phyloP scores from a whole-genome alignment of 768 basidiomycete species.

The Collybia sordida region DNA sequence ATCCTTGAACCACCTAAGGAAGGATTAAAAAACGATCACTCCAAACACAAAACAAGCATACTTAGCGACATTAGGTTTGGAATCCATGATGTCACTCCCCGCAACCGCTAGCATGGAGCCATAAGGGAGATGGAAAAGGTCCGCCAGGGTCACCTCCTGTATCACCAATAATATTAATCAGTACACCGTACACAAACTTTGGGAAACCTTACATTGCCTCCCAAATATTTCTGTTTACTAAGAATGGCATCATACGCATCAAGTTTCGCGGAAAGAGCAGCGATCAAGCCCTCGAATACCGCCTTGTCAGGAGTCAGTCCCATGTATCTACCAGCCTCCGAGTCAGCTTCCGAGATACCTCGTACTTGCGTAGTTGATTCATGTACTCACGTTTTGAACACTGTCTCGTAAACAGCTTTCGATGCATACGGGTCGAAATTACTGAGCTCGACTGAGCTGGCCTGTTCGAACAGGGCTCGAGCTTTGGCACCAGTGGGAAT shows the following conservation, averaged over 20 bases:
- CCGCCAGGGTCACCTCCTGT: slow-evolving; percentile 35
- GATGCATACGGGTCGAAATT: slow-evolving; percentile 40
- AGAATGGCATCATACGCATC: slow-evolving; percentile 46
- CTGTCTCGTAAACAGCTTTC: slow-evolving; percentile 37
- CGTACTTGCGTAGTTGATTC: too few relatives aligned
- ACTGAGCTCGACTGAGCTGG: slow-evolving; percentile 41
- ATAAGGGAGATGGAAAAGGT: slow-evolving; percentile 40
- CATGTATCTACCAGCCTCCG: not conserved
- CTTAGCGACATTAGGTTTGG: slow-evolving; percentile 40
- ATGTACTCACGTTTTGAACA: slow-evolving; percentile 41
- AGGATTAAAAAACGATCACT: not conserved
- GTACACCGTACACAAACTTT: not conserved
- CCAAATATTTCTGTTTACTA: slow-evolving; percentile 41
- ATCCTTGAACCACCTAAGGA: not conserved
- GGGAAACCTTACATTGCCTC: slow-evolving; percentile 39
- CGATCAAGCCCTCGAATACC: slow-evolving; percentile 17
- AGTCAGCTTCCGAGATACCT: too few relatives aligned
- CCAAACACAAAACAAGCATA: slow-evolving; percentile 10
- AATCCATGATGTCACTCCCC: slow-evolving; percentile 21
- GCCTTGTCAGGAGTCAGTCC: slow-evolving; percentile 13
- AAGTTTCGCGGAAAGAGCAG: slow-evolving; percentile 29
- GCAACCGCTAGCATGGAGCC: slow-evolving; percentile 15
- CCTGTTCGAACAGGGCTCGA: slow-evolving; percentile 36
- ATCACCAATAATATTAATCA: not conserved
- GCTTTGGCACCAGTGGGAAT: slow-evolving; percentile 37